Evolutionary conservation across 78 protist genomes (phyloP).

Genomic region (Emiliania huxleyi): DNA sequence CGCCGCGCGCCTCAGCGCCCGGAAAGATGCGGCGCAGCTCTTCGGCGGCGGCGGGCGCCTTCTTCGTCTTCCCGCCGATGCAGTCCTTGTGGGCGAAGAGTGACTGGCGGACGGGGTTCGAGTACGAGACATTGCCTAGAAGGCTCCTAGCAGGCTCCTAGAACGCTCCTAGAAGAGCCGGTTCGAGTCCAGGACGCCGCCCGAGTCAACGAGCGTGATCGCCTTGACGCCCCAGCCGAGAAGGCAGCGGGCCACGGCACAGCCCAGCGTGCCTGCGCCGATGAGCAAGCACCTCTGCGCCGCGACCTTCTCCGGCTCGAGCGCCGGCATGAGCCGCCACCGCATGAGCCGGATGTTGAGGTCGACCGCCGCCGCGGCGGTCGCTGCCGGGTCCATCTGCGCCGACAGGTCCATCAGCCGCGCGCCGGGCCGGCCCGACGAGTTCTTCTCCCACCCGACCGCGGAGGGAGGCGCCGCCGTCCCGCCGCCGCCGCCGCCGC

Average conservation of each 20-base stretch:
- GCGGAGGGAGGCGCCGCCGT: not conserved
- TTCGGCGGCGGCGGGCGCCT: constrained; percentile 90
- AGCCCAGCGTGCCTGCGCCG: constrained; percentile 99
- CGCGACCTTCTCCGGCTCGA: constrained; percentile 80
- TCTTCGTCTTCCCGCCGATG: constrained; percentile 64
- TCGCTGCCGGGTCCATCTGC: constrained; percentile 60
- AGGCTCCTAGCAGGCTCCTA: too few species aligned
- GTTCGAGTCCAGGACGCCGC: constrained; percentile 74
- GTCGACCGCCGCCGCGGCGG: constrained; percentile 48
- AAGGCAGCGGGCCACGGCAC: constrained; percentile 92
- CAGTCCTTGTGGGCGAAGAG: constrained; percentile 82
- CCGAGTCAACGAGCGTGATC: constrained; percentile 91
- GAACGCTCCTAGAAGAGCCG: constrained; percentile 97
- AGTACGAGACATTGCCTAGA: constrained; percentile 82
- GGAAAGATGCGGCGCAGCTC: constrained; percentile 68
- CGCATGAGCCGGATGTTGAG: constrained; percentile 95
- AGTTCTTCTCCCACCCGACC: constrained; percentile 88
- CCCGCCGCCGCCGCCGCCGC: too few species aligned
- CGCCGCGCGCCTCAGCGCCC: constrained; percentile 41
- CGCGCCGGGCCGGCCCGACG: constrained; percentile 67
- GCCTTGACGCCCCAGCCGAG: constrained; percentile 93
- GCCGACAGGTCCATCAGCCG: constrained; percentile 62
- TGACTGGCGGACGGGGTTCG: constrained; percentile 95
- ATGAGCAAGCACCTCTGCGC: constrained; percentile 81
- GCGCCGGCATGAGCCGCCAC: constrained; percentile 92